Evolutionary conservation across 441 rosid species (phyloP), one percentile per base, ranked within the genome.

Genomic region (Corymbia citriodora): DNA sequence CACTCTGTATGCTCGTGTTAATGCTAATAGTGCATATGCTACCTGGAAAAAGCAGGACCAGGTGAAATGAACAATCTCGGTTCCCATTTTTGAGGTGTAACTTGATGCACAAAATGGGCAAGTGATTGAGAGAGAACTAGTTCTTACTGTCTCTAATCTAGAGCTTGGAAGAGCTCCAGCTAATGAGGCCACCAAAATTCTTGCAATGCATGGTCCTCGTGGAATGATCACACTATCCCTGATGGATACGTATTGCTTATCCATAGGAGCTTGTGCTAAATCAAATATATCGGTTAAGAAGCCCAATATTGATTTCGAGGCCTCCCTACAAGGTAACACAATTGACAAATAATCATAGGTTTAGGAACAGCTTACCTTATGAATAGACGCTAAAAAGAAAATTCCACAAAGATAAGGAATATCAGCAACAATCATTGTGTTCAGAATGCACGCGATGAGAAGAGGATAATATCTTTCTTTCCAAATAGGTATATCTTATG

Each of bases 131-230:
- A 61, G 50, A 31, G 63, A 52, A 88, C 50, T 72, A 68, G 82
- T 83, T 86, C 89, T 83, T 95, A 97, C 99, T 94, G 97, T 94
- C 91, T 98, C 99, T 91, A 97, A 88, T 93, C 99, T 97, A 88
- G 99, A 98, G 95, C 96, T 94, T 36, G 99, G 99, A 72, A 98
- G 97, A 91, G 99, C 99, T 91, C 99, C 99, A 25, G 99, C 93
- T 92, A 98, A 92, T 70, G 98, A 97, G 33, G 99, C 97, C 88
- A 97, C 92, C 93, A 98, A 92, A 91, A 98, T 92, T 96, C 99
- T 95, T 65, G 97, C 92, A 63, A 97, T 93, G 90, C 94, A 95
- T 88, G 96, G 92, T 90, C 99, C 99, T 88, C 99, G 97, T 74
- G 99, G 99, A 93, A 97, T 91, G 90, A 98, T 92, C 89, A 98